Base-by-base conservation (phyloP, 768 basidiomycete species). In the Mycena albidolilacea region DNA sequence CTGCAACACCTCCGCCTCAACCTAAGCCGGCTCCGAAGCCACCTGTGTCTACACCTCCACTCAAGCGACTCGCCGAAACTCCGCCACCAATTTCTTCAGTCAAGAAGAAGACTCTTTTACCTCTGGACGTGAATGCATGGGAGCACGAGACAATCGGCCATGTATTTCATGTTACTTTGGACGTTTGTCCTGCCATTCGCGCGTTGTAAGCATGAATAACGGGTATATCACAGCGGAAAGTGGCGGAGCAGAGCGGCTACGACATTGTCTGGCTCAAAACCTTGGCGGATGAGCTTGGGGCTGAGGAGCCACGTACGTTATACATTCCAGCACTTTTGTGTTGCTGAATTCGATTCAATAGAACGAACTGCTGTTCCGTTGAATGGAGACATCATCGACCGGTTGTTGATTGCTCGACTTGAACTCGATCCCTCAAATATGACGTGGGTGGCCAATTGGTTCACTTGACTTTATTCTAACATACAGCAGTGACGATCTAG, bases 261-360 rank as follows among this genome's bases (percentile, higher is more conserved):
- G 87, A 92, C 67, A 81, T 92, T 52, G 93, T 95, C 35, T 97
- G 95, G 95, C 88, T 98, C 72, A 97, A 97, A 82, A 81, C 85
- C 43, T 84, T 97, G 35, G 89, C 89, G 23, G 80, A 84, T 8
- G 97, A 98, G 76, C 80, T 97, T 35, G 82, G 83, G 46, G 84
- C 89, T 30, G 95, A 96, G 76, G 86, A 85, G 44, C 79, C 84
- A 76, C 72, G 87, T 81, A 39, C 37, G 37, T 50, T 30, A 38
- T 58, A n/a, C 15, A 38, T 35, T 41, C n/a, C 14, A n/a, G 19
- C 14, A 64, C 3, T 44, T 17, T 59, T 69, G 38, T 50, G 43
- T 54, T 48, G 7, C 55, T 71, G 48, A 75, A 54, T 62, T 75
- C 19, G 38, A 5, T 54, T 70, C 35, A 14, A 80, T 79, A 73